Evolutionary conservation across 768 basidiomycete species (phyloP), one percentile per base, ranked within the genome.

Genomic region (Strobilomyces dryophilus): DNA sequence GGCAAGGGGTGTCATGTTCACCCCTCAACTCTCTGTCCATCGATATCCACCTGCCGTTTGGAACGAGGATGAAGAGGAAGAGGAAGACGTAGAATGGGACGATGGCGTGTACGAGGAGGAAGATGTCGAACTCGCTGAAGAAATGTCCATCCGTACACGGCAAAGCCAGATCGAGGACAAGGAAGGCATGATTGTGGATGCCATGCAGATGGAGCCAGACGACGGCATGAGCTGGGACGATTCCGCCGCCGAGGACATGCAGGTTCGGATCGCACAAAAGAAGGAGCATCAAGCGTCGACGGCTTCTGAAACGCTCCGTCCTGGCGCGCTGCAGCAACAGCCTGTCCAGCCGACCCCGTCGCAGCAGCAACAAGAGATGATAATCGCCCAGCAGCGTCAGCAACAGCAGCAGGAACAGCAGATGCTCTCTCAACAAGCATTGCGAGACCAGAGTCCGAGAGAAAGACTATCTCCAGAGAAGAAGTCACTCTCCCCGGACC

Each of bases 191-290:
- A 20, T 58, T 45, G 71, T 62, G 57, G 62, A 61, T n/a, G 46
- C 47, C 15, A 64, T 68, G 49, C 65, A 65, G 5, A 81, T 85
- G 76, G 87, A 88, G 48, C 81, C 79, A 0, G 91, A 92, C 55
- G 92, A 94, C 61, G 87, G 85, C 3, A 89, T 95, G 82, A 79
- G 80, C 54, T 95, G 94, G 93, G 92, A 93, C 45, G 89, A 92
- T 49, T 70, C 75, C 35, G 79, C 76, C 11, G 83, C 80, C 2
- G 81, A 79, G 49, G 75, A 77, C 41, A 76, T 77, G 57, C 78
- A 76, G 49, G 67, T 64, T 14, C 69, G 61, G 12, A 68, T 62
- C 44, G 62, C 55, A 20, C 63, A 68, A 56, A 61, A 49, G 52
- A 63, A 56, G 41, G 60, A 68, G 12, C 59, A 40, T 35, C 64